Conservation (phyloP, 2,329 filamentous ascomycete genomes). For the Aspergillus fijiensis region DNA sequence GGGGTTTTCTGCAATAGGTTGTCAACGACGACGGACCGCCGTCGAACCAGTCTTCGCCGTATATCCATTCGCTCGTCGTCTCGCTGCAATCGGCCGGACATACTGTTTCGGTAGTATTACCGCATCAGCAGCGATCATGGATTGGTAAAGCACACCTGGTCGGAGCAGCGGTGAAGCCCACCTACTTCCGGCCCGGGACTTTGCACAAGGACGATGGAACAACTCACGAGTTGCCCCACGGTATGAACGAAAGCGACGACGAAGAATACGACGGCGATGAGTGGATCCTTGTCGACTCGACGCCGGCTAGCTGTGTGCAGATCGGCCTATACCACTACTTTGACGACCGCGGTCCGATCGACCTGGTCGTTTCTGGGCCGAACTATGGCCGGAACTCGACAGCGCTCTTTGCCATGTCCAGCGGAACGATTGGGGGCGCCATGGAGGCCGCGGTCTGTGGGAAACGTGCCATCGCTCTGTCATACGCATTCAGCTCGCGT, state of each 20-base stretch:
- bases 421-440: conserved; percentile 73
- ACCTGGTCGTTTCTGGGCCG: conserved; percentile 75
- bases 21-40: conserved; percentile 79
- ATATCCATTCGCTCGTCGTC: conserved; percentile 71
- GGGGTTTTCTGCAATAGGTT: conserved; percentile 32
- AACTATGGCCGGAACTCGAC: conserved; percentile 84
- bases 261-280: conserved; percentile 61
- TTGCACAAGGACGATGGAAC: conserved; percentile 65
- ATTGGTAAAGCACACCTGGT: conserved; percentile 98
- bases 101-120: conserved; percentile 85
- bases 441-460: conserved; percentile 74
- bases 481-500: conserved; percentile 83
- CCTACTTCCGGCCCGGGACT: conserved; percentile 73
- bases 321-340: conserved; percentile 82
- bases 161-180: conserved; percentile 78
- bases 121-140: conserved; percentile 91
- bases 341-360: conserved; percentile 66
- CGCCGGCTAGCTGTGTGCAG: conserved; percentile 77
- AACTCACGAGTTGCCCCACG: conserved; percentile 59
- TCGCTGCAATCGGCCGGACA: conserved; percentile 74
- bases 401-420: conserved; percentile 73
- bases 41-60: conserved; percentile 74
- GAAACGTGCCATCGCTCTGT: conserved; percentile 73
- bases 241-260: conserved; percentile 52
- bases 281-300: conserved; percentile 79